These are phyloP conservation scores for Clohesyomyces aquaticus DNA, from an alignment of 495 filamentous ascomycete genomes.

Conservation along the genomic window DNA sequence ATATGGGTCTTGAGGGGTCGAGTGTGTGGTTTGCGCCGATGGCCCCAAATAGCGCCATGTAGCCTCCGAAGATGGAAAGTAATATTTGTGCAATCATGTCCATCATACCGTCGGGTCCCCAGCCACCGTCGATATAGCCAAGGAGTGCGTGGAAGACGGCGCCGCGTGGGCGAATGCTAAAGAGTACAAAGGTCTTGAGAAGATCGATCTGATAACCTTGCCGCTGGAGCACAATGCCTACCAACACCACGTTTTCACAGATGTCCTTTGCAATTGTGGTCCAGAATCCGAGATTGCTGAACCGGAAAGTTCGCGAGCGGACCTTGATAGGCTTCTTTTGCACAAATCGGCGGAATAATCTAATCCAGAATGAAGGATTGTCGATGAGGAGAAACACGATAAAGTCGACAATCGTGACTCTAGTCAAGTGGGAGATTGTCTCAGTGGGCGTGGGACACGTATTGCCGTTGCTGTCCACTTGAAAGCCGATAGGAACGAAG, in stretches of 20 bases:
- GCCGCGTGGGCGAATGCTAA: conserved; percentile 4
- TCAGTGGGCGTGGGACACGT: conserved; percentile 8
- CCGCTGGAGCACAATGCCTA: conserved; percentile 13
- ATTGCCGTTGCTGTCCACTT: conserved; percentile 26
- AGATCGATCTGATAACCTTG: conserved; percentile 19
- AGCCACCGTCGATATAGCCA: conserved; percentile 22
- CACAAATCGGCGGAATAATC: not conserved
- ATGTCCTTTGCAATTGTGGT: conserved; percentile 19
- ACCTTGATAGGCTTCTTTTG: conserved; percentile 6
- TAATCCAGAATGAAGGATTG: conserved; percentile 3
- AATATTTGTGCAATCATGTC: conserved; percentile 30
- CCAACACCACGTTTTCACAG: conserved; percentile 17
- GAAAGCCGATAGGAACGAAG: conserved; percentile 30
- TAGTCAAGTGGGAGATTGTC: conserved; percentile 11
- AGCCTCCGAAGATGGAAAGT: conserved; percentile 23
- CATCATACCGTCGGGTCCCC: conserved; percentile 19
- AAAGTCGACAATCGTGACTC: conserved; percentile 19
- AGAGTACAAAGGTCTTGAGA: conserved; percentile 4
- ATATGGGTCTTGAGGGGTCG: conserved; percentile 4
- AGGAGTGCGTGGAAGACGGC: conserved; percentile 17
- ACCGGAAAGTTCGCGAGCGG: conserved; percentile 8
- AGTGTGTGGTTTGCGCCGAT: conserved; percentile 10
- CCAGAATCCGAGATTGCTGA: conserved; percentile 26
- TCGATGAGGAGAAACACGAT: conserved; percentile 10
- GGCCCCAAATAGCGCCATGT: conserved; percentile 20